These are phyloP conservation scores for Chaetomium sp. DNA, from an alignment of 2,329 filamentous ascomycete species.

Conservation along the genomic window DNA sequence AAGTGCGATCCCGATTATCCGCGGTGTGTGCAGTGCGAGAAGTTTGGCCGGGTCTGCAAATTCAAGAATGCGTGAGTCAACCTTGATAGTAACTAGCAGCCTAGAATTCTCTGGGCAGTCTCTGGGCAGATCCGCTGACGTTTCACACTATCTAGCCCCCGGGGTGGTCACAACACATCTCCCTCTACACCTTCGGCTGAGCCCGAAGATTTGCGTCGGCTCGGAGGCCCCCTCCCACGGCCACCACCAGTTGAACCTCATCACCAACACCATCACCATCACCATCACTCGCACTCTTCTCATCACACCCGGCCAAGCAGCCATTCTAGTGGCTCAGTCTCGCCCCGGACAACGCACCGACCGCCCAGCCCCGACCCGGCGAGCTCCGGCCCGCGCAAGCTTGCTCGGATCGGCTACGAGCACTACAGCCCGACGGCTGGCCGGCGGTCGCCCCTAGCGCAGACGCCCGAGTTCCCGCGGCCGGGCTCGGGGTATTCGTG, in stretches of 20 bases:
- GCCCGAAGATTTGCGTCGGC: conserved; percentile 38
- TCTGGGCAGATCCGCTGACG: not conserved
- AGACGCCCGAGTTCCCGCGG: conserved; percentile 34
- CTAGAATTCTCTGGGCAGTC: not conserved
- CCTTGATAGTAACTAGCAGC: not conserved
- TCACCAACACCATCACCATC: not conserved
- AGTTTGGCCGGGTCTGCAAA: conserved; percentile 78
- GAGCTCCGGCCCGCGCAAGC: conserved; percentile 38
- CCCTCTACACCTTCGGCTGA: conserved; percentile 48
- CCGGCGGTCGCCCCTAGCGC: conserved; percentile 29
- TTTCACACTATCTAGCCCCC: conserved; percentile 36
- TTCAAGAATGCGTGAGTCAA: conserved; percentile 77
- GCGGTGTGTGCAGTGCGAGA: conserved; percentile 86
- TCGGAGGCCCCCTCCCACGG: conserved; percentile 26
- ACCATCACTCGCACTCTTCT: not conserved
- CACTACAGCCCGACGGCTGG: conserved; percentile 34
- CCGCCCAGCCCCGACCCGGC: conserved; percentile 28
- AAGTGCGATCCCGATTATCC: conserved; percentile 87
- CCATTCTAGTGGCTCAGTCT: conserved; percentile 42
- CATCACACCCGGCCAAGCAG: conserved; percentile 33
- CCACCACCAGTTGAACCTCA: conserved; percentile 28
- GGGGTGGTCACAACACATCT: conserved; percentile 52
- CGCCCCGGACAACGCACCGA: conserved; percentile 37
- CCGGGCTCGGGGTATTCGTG: conserved; percentile 25
- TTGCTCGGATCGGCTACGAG: conserved; percentile 43